Base-by-base conservation (phyloP, 2,329 filamentous ascomycete genomes). In the Pseudofabraea citricarpa region DNA sequence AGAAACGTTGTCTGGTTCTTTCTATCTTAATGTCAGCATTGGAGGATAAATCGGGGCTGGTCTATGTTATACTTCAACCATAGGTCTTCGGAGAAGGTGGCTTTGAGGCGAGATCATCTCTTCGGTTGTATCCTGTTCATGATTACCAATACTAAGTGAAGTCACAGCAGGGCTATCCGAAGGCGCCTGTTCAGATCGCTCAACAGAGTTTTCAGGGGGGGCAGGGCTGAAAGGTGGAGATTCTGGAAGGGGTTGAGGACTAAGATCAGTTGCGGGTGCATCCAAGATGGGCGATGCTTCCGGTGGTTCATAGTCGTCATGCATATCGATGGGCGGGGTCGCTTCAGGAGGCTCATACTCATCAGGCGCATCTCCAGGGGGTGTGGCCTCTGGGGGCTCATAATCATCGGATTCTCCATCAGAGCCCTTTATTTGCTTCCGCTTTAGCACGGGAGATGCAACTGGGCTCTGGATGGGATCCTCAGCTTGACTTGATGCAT, bases 261-360 rank as follows among this genome's bases (percentile, higher is more conserved):
- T n/a, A n/a, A n/a, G n/a, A n/a, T n/a, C n/a, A n/a, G n/a, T n/a
- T n/a, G n/a, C n/a, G n/a, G n/a, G n/a, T n/a, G 44, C 40, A 23
- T 51, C 44, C 31, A 48, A 41, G 37, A 55, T 54, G 18, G 56
- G 44, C 13, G 54, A 54, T 4, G 65, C 66, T 42, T 71, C 72
- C n/a, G 74, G 74, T 38, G 77, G 77, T 49, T 82, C 75, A 53
- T 81, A 79, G 38, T 64, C 70, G 46, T 80, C 77, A 2, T 31
- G 27, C n/a, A 44, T 40, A 23, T 51, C 44, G 32, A 48, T 41
- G 37, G 55, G 54, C 18, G 56, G 44, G 12, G 54, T 54, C 4
- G 65, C 66, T 42, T 71, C 72, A 15, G 74, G 74, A 37, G 77
- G 77, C 49, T 82, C 75, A 53, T 81, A 79, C 37, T 64, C 70